Evolutionary conservation across 306 rosid species (phyloP).

Genomic region (Inga leiocalycina): DNA sequence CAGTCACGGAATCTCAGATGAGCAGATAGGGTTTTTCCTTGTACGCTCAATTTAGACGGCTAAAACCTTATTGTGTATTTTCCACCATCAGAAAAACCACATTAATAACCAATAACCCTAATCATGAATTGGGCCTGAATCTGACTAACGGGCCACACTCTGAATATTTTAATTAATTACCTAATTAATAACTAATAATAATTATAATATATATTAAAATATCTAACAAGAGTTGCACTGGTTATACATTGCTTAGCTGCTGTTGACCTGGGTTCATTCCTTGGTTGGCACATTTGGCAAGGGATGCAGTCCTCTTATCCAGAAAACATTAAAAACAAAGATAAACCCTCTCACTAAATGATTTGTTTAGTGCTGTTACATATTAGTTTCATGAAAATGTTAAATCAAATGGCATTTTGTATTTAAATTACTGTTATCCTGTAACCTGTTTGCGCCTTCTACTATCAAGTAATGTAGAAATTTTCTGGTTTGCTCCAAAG

Average conservation of each 20-base stretch:
- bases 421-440: neutral
- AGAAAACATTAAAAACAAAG: neutral
- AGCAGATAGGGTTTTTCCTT: too few relatives aligned
- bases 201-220: too few relatives aligned
- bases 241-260: neutral
- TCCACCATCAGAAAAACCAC: too few relatives aligned
- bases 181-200: too few relatives aligned
- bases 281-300: neutral
- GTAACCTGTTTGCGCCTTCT: neutral
- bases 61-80: too few relatives aligned
- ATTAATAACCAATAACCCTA: too few relatives aligned
- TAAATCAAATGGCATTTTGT: neutral
- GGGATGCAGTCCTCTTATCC: neutral
- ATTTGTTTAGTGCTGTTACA: neutral
- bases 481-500: neutral
- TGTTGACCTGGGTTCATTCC: neutral
- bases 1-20: too few relatives aligned
- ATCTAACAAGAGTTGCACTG: neutral
- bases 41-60: too few relatives aligned
- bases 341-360: neutral
- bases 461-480: conserved; percentile 4
- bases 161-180: too few relatives aligned
- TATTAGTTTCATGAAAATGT: conserved; percentile 1
- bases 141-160: too few relatives aligned
- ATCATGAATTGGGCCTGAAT: too few relatives aligned